These are phyloP conservation scores for Serpula lacrymans DNA, from an alignment of 768 basidiomycete genomes.

Conservation along the genomic window DNA sequence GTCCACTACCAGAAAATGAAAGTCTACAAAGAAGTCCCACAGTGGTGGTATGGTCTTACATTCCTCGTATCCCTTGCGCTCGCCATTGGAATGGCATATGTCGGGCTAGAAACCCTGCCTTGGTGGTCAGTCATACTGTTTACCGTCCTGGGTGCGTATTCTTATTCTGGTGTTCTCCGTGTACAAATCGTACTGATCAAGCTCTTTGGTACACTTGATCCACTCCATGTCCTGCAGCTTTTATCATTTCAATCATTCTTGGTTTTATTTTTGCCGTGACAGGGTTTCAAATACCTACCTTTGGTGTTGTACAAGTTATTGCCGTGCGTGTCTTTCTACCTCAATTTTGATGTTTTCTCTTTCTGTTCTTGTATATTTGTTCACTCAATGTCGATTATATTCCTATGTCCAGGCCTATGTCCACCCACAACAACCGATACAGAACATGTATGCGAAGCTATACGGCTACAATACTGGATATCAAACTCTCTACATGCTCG, in stretches of 20 bases:
- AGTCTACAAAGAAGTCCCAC: constrained; percentile 51
- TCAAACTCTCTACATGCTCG: constrained; percentile 51
- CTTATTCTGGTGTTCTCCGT: constrained; percentile 1
- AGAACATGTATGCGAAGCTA: constrained; percentile 50
- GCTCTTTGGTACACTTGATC: constrained; percentile 19
- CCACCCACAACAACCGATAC: constrained; percentile 12
- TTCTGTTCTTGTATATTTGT: constrained; percentile 10
- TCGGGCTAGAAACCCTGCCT: constrained; percentile 41
- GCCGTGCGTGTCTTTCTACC: constrained; percentile 12
- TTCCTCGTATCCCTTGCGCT: constrained; percentile 45
- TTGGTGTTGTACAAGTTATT: constrained; percentile 12
- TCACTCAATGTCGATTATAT: too few relatives aligned
- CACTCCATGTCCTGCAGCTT: constrained; percentile 6
- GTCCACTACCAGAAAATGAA: constrained; percentile 40
- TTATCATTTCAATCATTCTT: constrained; percentile 36
- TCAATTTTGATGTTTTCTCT: neutral
- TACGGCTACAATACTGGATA: constrained; percentile 51
- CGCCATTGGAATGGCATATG: constrained; percentile 45
- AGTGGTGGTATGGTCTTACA: constrained; percentile 46
- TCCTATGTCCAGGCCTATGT: constrained; percentile 30
- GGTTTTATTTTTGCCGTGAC: constrained; percentile 30
- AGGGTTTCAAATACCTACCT: constrained; percentile 10
- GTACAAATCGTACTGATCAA: neutral
- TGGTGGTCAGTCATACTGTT: constrained; percentile 54
- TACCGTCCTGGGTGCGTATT: constrained; percentile 32